Conservation (phyloP, 768 basidiomycete species). For the Pholiota microspora region DNA sequence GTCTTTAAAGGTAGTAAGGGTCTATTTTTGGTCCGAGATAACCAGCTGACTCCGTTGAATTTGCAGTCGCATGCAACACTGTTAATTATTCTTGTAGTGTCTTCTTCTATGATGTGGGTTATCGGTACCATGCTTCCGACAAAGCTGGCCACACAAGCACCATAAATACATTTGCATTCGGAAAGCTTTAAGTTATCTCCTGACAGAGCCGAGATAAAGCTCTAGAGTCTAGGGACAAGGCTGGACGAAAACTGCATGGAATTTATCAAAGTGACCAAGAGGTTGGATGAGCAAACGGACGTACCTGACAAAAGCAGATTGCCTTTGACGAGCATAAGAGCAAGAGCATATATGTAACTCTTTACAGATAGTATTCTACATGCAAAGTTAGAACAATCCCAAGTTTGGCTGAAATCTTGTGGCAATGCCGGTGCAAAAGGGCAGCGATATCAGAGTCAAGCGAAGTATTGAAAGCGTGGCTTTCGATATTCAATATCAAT, state of each 20-base stretch:
- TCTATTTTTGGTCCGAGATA: not conserved
- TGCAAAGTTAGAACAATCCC: too few relatives aligned
- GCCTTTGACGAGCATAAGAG: too few relatives aligned
- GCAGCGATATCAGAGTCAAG: too few relatives aligned
- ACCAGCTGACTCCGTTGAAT: constrained; percentile 2
- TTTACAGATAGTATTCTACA: too few relatives aligned
- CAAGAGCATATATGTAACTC: too few relatives aligned
- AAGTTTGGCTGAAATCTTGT: too few relatives aligned
- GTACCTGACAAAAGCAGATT: not conserved
- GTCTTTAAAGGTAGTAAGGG: not conserved
- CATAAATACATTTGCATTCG: not conserved
- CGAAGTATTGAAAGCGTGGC: too few relatives aligned
- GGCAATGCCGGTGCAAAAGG: too few relatives aligned
- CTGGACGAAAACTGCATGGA: not conserved
- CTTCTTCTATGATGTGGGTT: not conserved
- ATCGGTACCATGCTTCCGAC: not conserved
- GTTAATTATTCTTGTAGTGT: not conserved
- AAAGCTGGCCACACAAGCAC: not conserved
- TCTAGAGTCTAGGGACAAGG: not conserved
- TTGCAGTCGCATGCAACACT: not conserved
- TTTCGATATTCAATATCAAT: too few relatives aligned
- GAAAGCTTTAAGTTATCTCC: not conserved
- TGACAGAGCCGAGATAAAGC: not conserved
- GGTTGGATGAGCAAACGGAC: not conserved
- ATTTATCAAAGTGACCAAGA: not conserved